A percentile compares a stretch with the other conserved stretches of the same genome.
Conservation (phyloP, 805 yeast species). For the Lipomyces spencermartinsiae region DNA sequence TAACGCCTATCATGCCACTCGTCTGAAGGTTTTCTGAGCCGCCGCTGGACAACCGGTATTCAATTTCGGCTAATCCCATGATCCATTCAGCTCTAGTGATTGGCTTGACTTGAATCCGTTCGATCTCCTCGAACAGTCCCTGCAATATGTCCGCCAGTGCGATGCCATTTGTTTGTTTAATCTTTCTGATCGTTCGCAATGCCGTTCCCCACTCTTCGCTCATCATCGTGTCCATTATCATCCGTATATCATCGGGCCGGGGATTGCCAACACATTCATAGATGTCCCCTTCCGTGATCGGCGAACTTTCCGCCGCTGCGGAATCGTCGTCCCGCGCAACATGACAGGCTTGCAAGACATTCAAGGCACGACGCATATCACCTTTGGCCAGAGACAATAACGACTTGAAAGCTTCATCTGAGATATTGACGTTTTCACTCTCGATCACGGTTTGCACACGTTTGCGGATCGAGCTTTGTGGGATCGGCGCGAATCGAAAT, state of each 20-base stretch:
- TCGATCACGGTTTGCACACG: conserved; percentile 73
- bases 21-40: conserved; percentile 90
- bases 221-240: conserved; percentile 75
- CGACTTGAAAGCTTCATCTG: conserved; percentile 65
- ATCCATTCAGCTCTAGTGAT: conserved; percentile 68
- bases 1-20: conserved; percentile 86
- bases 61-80: conserved; percentile 81
- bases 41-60: conserved; percentile 89
- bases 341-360: conserved; percentile 91
- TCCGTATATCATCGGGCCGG: conserved; percentile 80
- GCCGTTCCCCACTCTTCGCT: conserved; percentile 89
- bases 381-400: conserved; percentile 81
- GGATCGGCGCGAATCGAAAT: conserved; percentile 87
- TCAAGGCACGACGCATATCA: conserved; percentile 94
- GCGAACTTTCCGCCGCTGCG: conserved; percentile 50
- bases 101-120: conserved; percentile 67
- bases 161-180: conserved; percentile 77
- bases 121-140: conserved; percentile 75
- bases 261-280: conserved; percentile 97
- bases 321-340: conserved; percentile 57
- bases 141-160: conserved; percentile 86
- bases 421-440: conserved; percentile 66
- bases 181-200: conserved; percentile 64
- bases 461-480: conserved; percentile 67
- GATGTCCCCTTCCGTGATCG: conserved; percentile 74